These are phyloP conservation scores for Syzygium syzygioides DNA, from an alignment of 441 rosid genomes.

Conservation along the genomic window DNA sequence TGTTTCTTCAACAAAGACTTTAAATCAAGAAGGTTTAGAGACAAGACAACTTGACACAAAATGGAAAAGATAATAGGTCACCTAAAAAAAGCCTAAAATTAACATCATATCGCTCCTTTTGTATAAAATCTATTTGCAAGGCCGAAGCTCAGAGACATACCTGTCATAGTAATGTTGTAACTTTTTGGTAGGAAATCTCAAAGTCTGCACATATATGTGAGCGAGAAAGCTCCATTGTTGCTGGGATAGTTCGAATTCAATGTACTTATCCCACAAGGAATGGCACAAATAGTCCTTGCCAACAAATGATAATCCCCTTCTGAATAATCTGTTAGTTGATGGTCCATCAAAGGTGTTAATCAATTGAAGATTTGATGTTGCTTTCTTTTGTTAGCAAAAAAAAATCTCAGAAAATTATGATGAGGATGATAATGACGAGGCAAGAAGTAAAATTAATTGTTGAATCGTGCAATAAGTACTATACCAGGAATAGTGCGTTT, in stretches of 20 bases:
- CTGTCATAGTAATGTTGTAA: constrained; percentile 56
- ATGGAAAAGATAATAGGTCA: neutral
- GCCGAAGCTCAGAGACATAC: constrained; percentile 25
- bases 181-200: constrained; percentile 76
- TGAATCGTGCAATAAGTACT: neutral
- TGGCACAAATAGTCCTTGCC: constrained; percentile 78
- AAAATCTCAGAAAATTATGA: neutral
- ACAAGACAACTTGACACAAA: neutral
- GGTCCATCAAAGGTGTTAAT: neutral
- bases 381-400: neutral
- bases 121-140: neutral
- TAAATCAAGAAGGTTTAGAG: neutral
- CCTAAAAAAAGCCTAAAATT: neutral
- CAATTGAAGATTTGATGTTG: neutral
- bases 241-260: constrained; percentile 54
- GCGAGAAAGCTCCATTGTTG: constrained; percentile 74
- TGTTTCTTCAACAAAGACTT: neutral
- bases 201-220: constrained; percentile 49
- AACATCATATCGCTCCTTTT: neutral
- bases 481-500: neutral
- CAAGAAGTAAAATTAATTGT: neutral
- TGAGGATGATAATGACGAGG: neutral
- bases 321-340: constrained; percentile 53
- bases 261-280: constrained; percentile 73
- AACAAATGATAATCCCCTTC: constrained; percentile 67